Percentiles rank a stretch among this genome's conserved stretches.
phyloP scores from a whole-genome alignment of 139 green algal genomes.

The Micromonas pusilla region DNA sequence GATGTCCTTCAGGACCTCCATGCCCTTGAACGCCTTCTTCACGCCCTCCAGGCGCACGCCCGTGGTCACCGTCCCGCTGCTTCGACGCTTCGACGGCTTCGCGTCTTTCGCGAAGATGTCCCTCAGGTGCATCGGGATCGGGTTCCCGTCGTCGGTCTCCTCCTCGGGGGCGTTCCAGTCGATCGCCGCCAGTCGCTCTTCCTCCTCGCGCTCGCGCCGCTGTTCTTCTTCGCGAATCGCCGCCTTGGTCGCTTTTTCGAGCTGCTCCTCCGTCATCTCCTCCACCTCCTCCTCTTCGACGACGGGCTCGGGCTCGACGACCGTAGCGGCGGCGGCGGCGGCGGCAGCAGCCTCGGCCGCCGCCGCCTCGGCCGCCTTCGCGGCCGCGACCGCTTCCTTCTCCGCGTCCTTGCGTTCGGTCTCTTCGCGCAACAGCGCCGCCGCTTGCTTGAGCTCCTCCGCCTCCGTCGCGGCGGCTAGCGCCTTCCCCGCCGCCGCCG shows the following conservation, averaged over 20 bases:
- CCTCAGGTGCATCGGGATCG: constrained; percentile 5
- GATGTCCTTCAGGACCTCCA: constrained; percentile 77
- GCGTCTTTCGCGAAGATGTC: constrained; percentile 21
- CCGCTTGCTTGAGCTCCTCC: not conserved
- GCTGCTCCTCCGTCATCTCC: not conserved
- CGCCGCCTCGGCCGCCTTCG: not conserved
- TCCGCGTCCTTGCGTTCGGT: not conserved
- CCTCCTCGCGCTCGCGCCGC: not conserved
- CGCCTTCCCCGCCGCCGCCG: too few species aligned
- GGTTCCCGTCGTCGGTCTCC: constrained; percentile 5
- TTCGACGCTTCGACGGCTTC: constrained; percentile 3
- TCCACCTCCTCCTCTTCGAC: not conserved
- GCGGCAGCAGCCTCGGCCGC: not conserved
- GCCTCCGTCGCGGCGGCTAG: too few species aligned
- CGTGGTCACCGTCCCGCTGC: constrained; percentile 10
- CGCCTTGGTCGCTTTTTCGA: not conserved
- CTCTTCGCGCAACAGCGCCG: not conserved
- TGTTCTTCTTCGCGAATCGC: not conserved
- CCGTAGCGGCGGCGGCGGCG: not conserved
- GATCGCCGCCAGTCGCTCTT: not conserved
- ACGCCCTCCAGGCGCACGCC: constrained; percentile 29
- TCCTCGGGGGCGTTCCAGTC: constrained; percentile 7
- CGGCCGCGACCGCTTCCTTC: not conserved
- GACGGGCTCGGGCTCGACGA: not conserved
- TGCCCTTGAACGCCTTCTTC: constrained; percentile 83